Evolutionary conservation across 75 land plant genomes (phyloP).

Genomic region (Ceratopteris richardii): DNA sequence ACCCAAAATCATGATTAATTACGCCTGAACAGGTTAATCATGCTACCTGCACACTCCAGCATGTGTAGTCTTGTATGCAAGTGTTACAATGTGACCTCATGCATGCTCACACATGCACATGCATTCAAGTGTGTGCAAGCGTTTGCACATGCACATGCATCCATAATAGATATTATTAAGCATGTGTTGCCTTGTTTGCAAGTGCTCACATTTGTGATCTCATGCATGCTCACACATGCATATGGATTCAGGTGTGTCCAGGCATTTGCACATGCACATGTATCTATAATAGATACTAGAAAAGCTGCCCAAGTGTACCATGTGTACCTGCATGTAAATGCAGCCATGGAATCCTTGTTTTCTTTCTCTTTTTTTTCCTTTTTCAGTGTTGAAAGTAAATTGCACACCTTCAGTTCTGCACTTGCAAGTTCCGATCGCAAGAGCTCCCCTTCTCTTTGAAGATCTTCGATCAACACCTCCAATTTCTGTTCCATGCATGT

Average conservation of each 20-base stretch:
- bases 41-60: neutral
- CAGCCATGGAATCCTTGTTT: too few species aligned
- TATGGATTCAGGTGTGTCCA: too few species aligned
- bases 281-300: too few species aligned
- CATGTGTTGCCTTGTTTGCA: neutral
- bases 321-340: too few species aligned
- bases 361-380: too few species aligned
- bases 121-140: constrained; percentile 9
- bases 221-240: too few species aligned
- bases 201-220: too few species aligned
- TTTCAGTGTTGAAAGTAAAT: too few species aligned
- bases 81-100: neutral
- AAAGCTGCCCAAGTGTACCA: too few species aligned
- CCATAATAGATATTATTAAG: neutral
- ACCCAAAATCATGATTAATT: neutral
- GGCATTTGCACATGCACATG: too few species aligned
- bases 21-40: neutral
- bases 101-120: neutral
- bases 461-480: constrained; percentile 4
- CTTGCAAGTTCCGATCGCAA: neutral
- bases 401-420: constrained; percentile 2
- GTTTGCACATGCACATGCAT: neutral
- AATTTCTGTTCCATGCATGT: neutral
- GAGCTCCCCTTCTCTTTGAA: constrained; percentile 6
- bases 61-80: neutral